Base-by-base conservation (phyloP, 331 rosid species). In the Erythrophleum ivorense region DNA sequence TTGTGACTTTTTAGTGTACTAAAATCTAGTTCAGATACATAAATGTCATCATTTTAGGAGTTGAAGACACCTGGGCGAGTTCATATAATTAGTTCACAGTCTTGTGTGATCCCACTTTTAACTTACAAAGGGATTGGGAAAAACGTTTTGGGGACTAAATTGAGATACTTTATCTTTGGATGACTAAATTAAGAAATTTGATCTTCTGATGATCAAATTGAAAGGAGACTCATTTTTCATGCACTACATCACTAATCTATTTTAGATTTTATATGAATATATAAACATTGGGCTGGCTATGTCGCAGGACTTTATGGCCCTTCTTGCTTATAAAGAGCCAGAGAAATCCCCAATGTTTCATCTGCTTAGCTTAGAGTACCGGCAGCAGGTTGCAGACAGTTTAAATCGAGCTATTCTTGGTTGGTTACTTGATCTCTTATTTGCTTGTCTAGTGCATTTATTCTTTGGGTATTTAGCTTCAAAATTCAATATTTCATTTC, bases 311-410 rank as follows among this genome's bases (percentile, higher is more conserved):
- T 88, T 89, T 70, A 88, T 93, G 87, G 92, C 97, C 63, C 90
- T 96, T 86, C 95, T 96, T 80, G 98, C 99, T 46, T 96, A 91
- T 62, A 87, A 91, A 78, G 99, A 96, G 57, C 98, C 94, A 16
- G 98, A 96, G 73, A 92, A 88, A 71, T 87, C 97, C 75, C 99
- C 99, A 40, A 85, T 89, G 97, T 91, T 96, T 91, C 90, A 88
- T 91, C 85, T 92, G 83, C 98, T 96, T 80, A 85, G 97, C 88
- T 63, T 81, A 76, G 98, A 91, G 16, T 71, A 91, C 59, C 89
- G 97, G 75, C 97, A 93, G 83, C 83, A 89, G 79, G 91, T 96
- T 80, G 95, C 98, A 71, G 99, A 93, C 67, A 85, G 83, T 84
- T 87, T 96, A 78, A 96, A 93, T 82, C 89, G 88, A 80, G 92